Base-by-base conservation (phyloP, 176 grass and related monocot species). In the Eragrostis curvula region DNA sequence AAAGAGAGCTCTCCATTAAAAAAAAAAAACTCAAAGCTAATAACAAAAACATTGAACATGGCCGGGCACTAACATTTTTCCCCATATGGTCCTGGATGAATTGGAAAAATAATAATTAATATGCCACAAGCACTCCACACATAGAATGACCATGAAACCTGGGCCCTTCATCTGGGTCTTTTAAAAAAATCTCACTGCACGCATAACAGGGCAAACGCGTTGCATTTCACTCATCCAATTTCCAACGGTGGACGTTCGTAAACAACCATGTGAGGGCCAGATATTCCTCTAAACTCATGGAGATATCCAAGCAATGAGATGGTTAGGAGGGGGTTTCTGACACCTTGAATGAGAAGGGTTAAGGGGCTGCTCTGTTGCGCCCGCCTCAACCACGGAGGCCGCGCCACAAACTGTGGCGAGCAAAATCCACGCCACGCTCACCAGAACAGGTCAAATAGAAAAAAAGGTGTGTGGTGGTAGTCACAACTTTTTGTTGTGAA, bases 171-270 rank as follows among this genome's bases (percentile, higher is more conserved):
- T 99, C 96, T 70, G 85, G 91, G 85, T 95, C 51, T 93, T 93
- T 58, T n/a, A n/a, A n/a, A 99, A 83, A 59, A 99, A 96, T 50
- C 96, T 99, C 53, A 99, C 82, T 84, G 93, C 89, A 68, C 87
- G 83, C 24, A 99, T 72, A 74, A 96, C 13, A 64, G 96, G 96
- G 71, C 96, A 99, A 84, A 99, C 94, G 12, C 96, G 90, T 36
- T 90, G 89, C 39, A 99, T 99, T 79, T 99, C 96, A 63, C 83
- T 99, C 7, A 99, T 99, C 96, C 96, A 99, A 24, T 99, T 99
- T 25, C 96, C 96, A 78, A 99, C 93, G 67, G 96, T 99, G 57
- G 96, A 99, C 84, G 96, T 99, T 21, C 93, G 96, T 32, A 93
- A 63, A 99, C 96, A 20, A 99, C 96, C 96, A 99, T 99, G 62